Base-by-base conservation (phyloP, 306 rosid species). In the Ammopiptanthus mongolicus region DNA sequence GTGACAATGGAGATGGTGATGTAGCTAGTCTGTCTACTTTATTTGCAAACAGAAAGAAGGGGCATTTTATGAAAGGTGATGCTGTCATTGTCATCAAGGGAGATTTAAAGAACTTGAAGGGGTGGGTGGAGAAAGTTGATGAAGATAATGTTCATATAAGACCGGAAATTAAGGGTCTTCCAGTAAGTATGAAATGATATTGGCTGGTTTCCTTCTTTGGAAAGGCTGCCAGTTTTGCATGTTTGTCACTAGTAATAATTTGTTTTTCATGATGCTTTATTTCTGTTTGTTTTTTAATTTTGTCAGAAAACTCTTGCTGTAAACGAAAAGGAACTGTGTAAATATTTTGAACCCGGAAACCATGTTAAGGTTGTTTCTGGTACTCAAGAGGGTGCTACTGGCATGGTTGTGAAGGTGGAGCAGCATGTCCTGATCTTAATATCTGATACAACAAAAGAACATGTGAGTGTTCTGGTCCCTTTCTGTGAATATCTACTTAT, bases 371-470 rank as follows among this genome's bases (percentile, higher is more conserved):
- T 96, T 81, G 94, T 96, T 55, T 71, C 98, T 59, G 99, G 99
- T 52, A 76, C 96, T 53, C 98, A 96, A 76, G 98, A 92, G 83
- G 99, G 99, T 59, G 92, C 97, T 53, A 96, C 98, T 67, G 99
- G 99, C 80, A 96, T 96, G 99, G 98, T 96, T 83, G 96, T 96
- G 44, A 96, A 92, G 90, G 98, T 96, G 51, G 98, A 92, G 33
- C 96, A 96, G 75, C 99, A 96, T 58, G 98, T 92, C 46, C 91
- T 96, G 78, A 96, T 90, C 65, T 88, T 96, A 80, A 80, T 96
- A 83, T 92, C 99, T 28, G 99, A 96, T 78, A 92, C 97, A 15
- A 92, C 99, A 11, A 96, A 96, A 85, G 99, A 96, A 77, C 92
- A 96, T 73, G 99, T 96, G 85, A 86, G 99, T 87, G 29, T 50